Base-by-base conservation (phyloP, 1,284 basidiomycete genomes). In the Hemileia vastatrix region DNA sequence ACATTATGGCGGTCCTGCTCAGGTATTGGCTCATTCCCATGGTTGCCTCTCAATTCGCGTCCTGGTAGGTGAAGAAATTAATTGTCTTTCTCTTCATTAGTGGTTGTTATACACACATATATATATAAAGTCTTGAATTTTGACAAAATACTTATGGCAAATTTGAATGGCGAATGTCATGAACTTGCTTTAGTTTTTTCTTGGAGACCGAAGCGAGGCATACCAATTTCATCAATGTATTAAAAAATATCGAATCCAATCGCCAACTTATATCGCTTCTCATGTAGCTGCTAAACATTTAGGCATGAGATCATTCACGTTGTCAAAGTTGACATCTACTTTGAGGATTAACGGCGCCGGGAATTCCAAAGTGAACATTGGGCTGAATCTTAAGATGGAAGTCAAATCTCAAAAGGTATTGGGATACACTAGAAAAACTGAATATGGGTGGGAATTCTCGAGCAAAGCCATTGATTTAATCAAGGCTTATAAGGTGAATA, bases 301-400 rank as follows among this genome's bases (percentile, higher is more conserved):
- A 31, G 82, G 82, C 6, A 81, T 95, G 8, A 84, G 85, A 4
- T 80, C 82, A 1, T 83, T 90, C 40, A 87, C 86, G 1, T 76
- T 96, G 11, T 86, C 91, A 23, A 89, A 86, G 77, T 87, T 99
- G 68, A 92, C 91, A 0, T 92, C 92, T 23, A 93, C 88, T 70
- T 85, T 97, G 72, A 85, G 96, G 84, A 86, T 96, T 50, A 73
- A 86, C 54, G 82, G 83, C 0, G 78, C 81, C 0, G 86, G 88
- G 68, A 83, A 83, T n/a, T 80, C 82, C 69, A 96, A 95, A 79
- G 82, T 82, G 64, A 97, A 98, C 74, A 80, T 98, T 32, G 95
- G 95, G 3, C 81, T 98, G 21, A 89, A 88, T 72, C 82, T 98
- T 70, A 98, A 99, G 77, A 98, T 97, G 66, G 95, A 98, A 75